These are phyloP conservation scores for Poterioochromonas sp. DNA, from an alignment of 352 stramenopile genomes.

Conservation along the genomic window DNA sequence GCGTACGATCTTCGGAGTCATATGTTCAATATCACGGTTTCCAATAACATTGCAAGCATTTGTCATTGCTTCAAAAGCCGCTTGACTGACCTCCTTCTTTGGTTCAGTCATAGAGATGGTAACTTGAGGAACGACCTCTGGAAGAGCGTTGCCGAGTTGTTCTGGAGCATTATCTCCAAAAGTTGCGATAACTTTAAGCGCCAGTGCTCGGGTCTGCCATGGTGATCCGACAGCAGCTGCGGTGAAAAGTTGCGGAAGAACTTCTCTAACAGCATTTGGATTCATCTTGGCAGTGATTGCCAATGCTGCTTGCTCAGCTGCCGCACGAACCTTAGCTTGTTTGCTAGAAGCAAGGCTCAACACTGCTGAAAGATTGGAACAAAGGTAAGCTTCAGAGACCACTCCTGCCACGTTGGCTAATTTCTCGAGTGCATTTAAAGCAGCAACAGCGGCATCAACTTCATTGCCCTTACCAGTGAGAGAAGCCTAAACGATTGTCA, in stretches of 20 bases:
- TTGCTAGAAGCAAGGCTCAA: neutral
- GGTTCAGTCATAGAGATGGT: constrained; percentile 98
- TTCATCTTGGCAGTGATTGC: constrained; percentile 53
- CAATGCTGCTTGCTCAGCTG: neutral
- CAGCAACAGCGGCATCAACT: neutral
- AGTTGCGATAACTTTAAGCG: constrained; percentile 81
- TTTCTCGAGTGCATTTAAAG: neutral
- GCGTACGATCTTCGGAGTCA: constrained; percentile 90
- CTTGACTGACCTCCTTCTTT: constrained; percentile 92
- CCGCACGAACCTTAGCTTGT: neutral
- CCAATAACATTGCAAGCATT: constrained; percentile 89
- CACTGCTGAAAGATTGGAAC: neutral
- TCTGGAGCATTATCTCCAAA: constrained; percentile 81
- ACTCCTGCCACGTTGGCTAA: neutral
- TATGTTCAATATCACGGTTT: constrained; percentile 98
- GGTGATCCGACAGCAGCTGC: constrained; percentile 70
- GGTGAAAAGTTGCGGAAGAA: constrained; percentile 80
- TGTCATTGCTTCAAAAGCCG: constrained; percentile 83
- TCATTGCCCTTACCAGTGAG: neutral
- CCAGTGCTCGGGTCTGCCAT: constrained; percentile 92
- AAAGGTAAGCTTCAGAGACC: constrained; percentile 15
- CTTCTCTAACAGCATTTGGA: constrained; percentile 61
- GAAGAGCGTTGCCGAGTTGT: constrained; percentile 84
- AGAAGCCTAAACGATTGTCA: neutral
- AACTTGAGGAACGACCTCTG: constrained; percentile 77